These are phyloP conservation scores for Lecanosticta acicola DNA, from an alignment of 2,329 filamentous ascomycete species.

Conservation along the genomic window DNA sequence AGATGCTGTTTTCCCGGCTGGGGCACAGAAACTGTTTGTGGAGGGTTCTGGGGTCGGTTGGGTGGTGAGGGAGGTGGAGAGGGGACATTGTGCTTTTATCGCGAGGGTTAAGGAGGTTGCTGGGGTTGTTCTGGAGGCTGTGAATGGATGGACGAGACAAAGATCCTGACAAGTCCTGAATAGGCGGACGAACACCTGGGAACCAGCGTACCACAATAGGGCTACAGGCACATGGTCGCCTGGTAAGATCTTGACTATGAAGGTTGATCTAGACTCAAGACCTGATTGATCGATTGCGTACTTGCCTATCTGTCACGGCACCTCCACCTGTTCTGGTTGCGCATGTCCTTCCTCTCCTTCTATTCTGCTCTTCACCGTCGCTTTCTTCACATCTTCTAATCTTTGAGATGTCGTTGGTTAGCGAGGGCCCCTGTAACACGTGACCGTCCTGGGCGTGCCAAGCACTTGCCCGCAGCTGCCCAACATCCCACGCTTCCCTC, in stretches of 20 bases:
- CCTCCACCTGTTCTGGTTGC: no score
- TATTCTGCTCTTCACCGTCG: no score
- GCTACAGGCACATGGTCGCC: neutral
- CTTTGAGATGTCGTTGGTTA: no score
- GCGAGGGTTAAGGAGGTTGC: conserved; percentile 9
- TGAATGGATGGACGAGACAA: conserved; percentile 5
- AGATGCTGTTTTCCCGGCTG: conserved; percentile 10
- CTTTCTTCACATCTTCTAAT: no score
- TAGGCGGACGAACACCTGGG: no score
- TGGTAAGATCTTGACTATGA: neutral
- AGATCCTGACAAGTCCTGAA: no score
- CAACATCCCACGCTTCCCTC: neutral
- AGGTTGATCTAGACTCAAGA: neutral
- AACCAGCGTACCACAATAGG: no score
- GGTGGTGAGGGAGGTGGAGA: conserved; percentile 12
- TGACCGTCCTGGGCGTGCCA: neutral
- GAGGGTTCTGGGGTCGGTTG: conserved; percentile 10
- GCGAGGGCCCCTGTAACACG: neutral
- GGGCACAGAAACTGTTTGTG: conserved; percentile 8
- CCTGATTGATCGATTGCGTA: neutral
- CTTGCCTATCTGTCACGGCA: neutral
- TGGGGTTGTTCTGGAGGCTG: conserved; percentile 5
- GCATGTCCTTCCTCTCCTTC: no score
- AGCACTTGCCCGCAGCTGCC: neutral
- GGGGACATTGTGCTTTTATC: conserved; percentile 14